Evolutionary conservation across 768 basidiomycete species (phyloP).

Genomic region (Harrya chromipes): DNA sequence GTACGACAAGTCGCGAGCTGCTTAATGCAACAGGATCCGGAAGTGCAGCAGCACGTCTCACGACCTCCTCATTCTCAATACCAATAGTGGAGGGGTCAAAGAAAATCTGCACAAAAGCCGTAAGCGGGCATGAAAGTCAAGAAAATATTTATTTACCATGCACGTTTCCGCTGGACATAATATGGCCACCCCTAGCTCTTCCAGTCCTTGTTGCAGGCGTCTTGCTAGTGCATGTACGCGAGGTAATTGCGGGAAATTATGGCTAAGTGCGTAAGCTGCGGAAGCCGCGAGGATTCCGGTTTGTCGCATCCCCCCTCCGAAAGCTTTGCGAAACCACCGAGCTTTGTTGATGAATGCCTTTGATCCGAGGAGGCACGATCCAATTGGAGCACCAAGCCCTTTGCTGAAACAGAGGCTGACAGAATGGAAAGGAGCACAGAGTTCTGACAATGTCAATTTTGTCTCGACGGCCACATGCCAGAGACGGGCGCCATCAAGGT

Average conservation of each 20-base stretch:
- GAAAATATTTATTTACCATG: constrained; percentile 59
- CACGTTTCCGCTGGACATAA: constrained; percentile 78
- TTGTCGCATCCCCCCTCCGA: constrained; percentile 95
- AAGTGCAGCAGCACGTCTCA: constrained; percentile 56
- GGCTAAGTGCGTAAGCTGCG: constrained; percentile 80
- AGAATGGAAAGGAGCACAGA: constrained; percentile 89
- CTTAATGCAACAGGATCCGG: constrained; percentile 65
- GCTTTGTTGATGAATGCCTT: constrained; percentile 75
- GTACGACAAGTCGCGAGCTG: constrained; percentile 81
- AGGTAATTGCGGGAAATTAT: constrained; percentile 76
- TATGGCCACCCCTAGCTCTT: constrained; percentile 71
- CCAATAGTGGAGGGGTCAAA: constrained; percentile 76
- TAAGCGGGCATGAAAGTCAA: background rate
- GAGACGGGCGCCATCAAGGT: constrained; percentile 91
- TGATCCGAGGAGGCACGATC: constrained; percentile 81
- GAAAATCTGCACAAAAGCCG: constrained; percentile 54
- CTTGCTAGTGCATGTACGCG: constrained; percentile 74
- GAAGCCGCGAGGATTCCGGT: constrained; percentile 81
- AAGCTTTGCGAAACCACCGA: constrained; percentile 87
- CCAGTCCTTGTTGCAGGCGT: constrained; percentile 65
- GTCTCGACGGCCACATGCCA: constrained; percentile 93
- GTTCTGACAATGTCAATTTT: constrained; percentile 60
- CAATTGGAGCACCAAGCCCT: constrained; percentile 86
- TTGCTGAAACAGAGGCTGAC: constrained; percentile 95
- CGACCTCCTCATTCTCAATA: constrained; percentile 63